Evolutionary conservation across 2,329 filamentous ascomycete species (phyloP).

Genomic region (Ophiostoma angusticollis): DNA sequence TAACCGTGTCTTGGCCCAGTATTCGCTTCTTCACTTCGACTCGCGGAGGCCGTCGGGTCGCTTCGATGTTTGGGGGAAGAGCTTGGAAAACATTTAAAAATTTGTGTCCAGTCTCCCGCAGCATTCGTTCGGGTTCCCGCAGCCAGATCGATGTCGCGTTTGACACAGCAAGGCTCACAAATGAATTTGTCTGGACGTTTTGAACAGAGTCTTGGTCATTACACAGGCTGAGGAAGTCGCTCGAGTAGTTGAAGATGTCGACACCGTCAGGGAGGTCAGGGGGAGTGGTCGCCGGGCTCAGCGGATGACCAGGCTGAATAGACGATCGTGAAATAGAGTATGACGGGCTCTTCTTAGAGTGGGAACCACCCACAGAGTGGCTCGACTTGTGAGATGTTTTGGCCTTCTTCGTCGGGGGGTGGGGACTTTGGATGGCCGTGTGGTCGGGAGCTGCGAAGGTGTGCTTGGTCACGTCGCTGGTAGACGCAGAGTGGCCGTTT

Average conservation of each 20-base stretch:
- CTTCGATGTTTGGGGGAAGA: constrained; percentile 30
- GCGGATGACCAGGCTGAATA: constrained; percentile 38
- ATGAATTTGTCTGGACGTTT: constrained; percentile 60
- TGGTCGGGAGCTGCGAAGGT: constrained; percentile 7
- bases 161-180: constrained; percentile 61
- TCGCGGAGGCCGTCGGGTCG: constrained; percentile 29
- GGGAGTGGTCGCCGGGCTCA: constrained; percentile 68
- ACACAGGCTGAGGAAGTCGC: constrained; percentile 63
- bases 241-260: constrained; percentile 56
- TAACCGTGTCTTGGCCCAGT: constrained; percentile 36
- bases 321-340: constrained; percentile 45
- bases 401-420: constrained; percentile 58
- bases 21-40: constrained; percentile 40
- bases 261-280: constrained; percentile 51
- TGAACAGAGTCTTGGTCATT: constrained; percentile 43
- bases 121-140: constrained; percentile 56
- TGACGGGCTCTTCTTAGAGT: constrained; percentile 50
- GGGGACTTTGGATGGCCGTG: constrained; percentile 29
- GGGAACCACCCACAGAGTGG: constrained; percentile 59
- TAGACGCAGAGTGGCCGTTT: constrained; percentile 51
- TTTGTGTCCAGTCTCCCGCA: constrained; percentile 52
- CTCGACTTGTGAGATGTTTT: constrained; percentile 74
- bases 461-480: constrained; percentile 41
- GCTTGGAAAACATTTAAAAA: constrained; percentile 55
- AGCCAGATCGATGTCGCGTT: constrained; percentile 69